These are phyloP conservation scores for Solanum chiquidenum DNA, from an alignment of 257 asterid species.

Conservation along the genomic window DNA sequence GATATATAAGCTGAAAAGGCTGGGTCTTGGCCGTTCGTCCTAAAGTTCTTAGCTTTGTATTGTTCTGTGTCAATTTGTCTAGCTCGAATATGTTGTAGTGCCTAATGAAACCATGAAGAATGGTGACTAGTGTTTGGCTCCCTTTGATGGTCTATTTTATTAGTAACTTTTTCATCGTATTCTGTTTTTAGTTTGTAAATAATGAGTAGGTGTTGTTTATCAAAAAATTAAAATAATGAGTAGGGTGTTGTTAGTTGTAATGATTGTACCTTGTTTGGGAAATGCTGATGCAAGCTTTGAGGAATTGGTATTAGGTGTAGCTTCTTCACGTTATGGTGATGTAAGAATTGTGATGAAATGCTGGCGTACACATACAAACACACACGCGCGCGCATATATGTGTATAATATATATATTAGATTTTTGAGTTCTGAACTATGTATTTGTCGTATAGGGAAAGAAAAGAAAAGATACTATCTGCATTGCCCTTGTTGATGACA, in stretches of 20 bases:
- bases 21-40: background rate
- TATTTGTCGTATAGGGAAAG: slow-evolving; percentile 45
- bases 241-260: background rate
- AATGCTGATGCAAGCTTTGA: background rate
- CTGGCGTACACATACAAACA: background rate
- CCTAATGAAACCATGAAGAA: background rate
- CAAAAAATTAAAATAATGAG: background rate
- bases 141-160: background rate
- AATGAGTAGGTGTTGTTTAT: background rate
- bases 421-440: background rate
- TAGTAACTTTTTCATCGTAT: background rate
- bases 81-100: background rate
- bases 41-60: background rate
- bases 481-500: slow-evolving; percentile 73
- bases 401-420: background rate
- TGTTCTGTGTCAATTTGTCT: background rate
- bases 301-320: background rate
- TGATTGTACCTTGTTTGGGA: background rate
- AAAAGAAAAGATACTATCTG: slow-evolving; percentile 63
- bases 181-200: background rate
- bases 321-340: background rate
- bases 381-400: background rate
- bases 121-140: background rate
- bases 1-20: background rate
- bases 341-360: background rate